Evolutionary conservation across 2,329 filamentous ascomycete genomes (phyloP).

Genomic region (Neonectria hederae): DNA sequence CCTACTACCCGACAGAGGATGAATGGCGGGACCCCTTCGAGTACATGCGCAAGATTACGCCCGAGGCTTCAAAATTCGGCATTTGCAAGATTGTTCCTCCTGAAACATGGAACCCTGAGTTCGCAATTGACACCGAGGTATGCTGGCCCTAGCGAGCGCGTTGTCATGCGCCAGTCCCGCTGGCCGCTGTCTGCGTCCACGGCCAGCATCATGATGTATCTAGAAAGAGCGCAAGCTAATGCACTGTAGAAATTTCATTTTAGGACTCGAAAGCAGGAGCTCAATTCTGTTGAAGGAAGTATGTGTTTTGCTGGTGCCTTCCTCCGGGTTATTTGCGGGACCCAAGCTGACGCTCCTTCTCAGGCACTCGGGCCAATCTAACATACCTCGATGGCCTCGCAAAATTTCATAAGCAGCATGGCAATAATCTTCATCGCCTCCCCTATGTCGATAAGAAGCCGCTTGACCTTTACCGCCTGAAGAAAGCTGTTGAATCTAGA

Average conservation of each 20-base stretch:
- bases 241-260: conserved; percentile 87
- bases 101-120: conserved; percentile 91
- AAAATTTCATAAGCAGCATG: conserved; percentile 97
- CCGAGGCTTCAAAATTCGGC: conserved; percentile 87
- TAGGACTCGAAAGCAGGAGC: conserved; percentile 91
- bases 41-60: conserved; percentile 91
- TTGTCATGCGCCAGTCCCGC: not conserved
- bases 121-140: conserved; percentile 97
- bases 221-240: conserved; percentile 29
- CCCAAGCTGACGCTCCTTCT: conserved; percentile 47
- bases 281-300: conserved; percentile 99
- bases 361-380: conserved; percentile 92
- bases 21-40: conserved; percentile 95
- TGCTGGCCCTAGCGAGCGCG: conserved; percentile 27
- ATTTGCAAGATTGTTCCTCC: conserved; percentile 97
- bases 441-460: conserved; percentile 98
- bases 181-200: not conserved
- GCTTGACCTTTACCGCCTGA: conserved; percentile 92
- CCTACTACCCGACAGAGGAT: conserved; percentile 88
- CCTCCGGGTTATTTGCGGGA: not conserved
- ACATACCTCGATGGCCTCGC: conserved; percentile 94
- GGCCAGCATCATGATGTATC: not conserved
- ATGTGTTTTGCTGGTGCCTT: conserved; percentile 51
- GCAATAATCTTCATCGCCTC: conserved; percentile 90
- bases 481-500: conserved; percentile 94